Evolutionary conservation across 1,284 basidiomycete species (phyloP), one percentile per base, ranked within the genome.

Genomic region (Sanguinoderma infundibulare): DNA sequence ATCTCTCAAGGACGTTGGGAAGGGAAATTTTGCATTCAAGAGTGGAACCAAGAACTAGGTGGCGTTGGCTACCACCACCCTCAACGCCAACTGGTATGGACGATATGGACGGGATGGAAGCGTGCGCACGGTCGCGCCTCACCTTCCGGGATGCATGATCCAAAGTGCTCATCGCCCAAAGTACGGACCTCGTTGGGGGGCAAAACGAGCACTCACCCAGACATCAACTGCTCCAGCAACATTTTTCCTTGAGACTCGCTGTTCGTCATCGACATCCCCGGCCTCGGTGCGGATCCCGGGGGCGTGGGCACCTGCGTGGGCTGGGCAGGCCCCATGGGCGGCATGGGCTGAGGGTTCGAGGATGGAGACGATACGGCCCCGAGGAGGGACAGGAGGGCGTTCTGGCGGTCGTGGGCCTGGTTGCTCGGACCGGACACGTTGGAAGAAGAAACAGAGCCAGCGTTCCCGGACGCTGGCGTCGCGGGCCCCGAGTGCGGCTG

Each of bases 161-260:
- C 7, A 15, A 7, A 6, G 14, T 17, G 15, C 7, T 28, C 46
- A 32, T 32, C 5, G 46, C 46, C 34, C 46, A 32, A 49, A 15
- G 30, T 87, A 62, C 44, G 34, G 24, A n/a, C n/a, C n/a, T n/a
- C 24, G 56, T 32, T 30, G 59, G 22, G 17, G 26, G 26, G 7
- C 12, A 55, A 44, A 26, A 44, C 57, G 39, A 66, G 30, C 20
- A 81, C 88, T 79, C 72, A 92, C 90, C 89, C 87, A 61, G 86
- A 81, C 87, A 93, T 91, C 62, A 93, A 78, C 71, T 92, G 89
- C 67, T 93, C 91, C 60, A 93, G 75, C 66, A 93, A 74, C 62
- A 87, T 79, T 76, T 92, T 90, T 54, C 88, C 88, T 71, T 90
- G 89, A 1, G 83, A 75, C 65, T 91, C 88, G 66, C 78, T 81